phyloP scores from a whole-genome alignment of 345 rosid genomes.

The Hevea brasiliensis region DNA sequence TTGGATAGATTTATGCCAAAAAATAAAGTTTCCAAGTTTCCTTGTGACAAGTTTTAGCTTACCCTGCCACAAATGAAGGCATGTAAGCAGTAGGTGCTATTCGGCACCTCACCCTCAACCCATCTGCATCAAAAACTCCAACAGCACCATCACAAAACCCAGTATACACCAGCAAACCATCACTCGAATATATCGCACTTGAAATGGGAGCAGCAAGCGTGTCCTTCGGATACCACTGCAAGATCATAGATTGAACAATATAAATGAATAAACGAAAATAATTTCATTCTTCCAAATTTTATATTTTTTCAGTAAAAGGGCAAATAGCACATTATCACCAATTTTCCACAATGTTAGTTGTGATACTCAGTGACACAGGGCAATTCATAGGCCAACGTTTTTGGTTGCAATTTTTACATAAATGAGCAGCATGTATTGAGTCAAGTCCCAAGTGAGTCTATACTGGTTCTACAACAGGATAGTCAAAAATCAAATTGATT shows the following conservation, averaged over 20 bases:
- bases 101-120: slow-evolving; percentile 47
- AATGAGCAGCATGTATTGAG: neutral
- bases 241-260: neutral
- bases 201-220: slow-evolving; percentile 47
- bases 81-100: slow-evolving; percentile 52
- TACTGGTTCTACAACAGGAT: neutral
- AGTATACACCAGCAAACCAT: slow-evolving; percentile 42
- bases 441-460: neutral
- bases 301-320: neutral
- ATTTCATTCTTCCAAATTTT: neutral
- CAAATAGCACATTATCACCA: neutral
- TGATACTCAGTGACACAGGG: neutral
- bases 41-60: neutral
- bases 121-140: slow-evolving; percentile 56
- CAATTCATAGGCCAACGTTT: neutral
- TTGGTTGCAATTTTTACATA: neutral
- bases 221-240: slow-evolving; percentile 57
- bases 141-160: slow-evolving; percentile 52
- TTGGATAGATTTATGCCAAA: neutral
- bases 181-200: slow-evolving; percentile 53
- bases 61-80: slow-evolving; percentile 33
- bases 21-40: neutral
- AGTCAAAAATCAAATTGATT: neutral
- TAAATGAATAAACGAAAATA: neutral
- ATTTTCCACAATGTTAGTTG: neutral